phyloP scores from a whole-genome alignment of 306 rosid genomes.

The Ormosia emarginata region DNA sequence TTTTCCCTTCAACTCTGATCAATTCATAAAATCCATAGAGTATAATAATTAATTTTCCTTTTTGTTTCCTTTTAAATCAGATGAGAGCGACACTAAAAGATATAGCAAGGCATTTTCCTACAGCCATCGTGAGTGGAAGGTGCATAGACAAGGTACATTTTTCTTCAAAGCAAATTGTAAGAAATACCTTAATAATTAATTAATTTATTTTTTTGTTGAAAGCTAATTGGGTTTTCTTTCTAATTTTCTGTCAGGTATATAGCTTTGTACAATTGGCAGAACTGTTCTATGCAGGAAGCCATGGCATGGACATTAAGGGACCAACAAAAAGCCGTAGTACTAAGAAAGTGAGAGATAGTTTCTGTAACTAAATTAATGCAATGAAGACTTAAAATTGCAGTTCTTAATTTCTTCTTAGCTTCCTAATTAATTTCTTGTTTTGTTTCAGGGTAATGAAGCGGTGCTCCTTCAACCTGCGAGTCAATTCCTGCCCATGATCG shows the following conservation, averaged over 20 bases:
- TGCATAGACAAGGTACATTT: slow-evolving; percentile 76
- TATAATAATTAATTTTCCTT: not conserved
- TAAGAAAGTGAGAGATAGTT: slow-evolving; percentile 48
- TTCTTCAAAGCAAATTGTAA: not conserved
- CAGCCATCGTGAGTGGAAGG: slow-evolving; percentile 94
- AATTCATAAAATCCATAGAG: not conserved
- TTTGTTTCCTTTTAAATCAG: slow-evolving; percentile 32
- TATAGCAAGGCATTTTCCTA: slow-evolving; percentile 67
- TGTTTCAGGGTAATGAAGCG: slow-evolving; percentile 54
- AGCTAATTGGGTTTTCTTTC: not conserved
- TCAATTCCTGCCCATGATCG: slow-evolving; percentile 76
- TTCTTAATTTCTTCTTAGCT: not conserved
- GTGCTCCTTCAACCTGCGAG: slow-evolving; percentile 73
- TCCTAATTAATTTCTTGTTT: not conserved
- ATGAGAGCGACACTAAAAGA: slow-evolving; percentile 75
- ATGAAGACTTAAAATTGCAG: not conserved
- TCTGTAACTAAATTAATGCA: slow-evolving; percentile 1
- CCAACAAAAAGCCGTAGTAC: slow-evolving; percentile 53
- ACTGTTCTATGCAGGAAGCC: slow-evolving; percentile 93
- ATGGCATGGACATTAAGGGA: slow-evolving; percentile 97
- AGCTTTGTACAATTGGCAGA: slow-evolving; percentile 68
- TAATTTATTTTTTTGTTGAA: not conserved
- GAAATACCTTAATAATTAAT: not conserved
- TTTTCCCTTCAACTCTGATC: not conserved
- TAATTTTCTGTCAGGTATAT: slow-evolving; percentile 47